Conservation (phyloP, 345 rosid species). For the Chamaenerion angustifolium region DNA sequence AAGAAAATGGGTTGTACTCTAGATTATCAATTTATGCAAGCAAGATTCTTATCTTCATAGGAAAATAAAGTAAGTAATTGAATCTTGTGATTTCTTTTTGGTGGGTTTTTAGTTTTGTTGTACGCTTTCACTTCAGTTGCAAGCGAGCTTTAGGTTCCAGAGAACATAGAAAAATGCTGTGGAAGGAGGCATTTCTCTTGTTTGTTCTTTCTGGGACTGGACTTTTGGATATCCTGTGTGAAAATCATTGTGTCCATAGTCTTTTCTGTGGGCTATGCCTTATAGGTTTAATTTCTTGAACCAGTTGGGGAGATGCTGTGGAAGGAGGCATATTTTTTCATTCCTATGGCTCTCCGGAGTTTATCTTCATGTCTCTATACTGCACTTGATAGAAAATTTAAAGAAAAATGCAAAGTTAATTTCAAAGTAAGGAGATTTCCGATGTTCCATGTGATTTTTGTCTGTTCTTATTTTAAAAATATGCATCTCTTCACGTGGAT, state of each 20-base stretch:
- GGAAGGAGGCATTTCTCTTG: too few species aligned
- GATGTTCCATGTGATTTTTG: not conserved
- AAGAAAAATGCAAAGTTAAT: slow-evolving; percentile 20
- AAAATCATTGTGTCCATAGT: not conserved
- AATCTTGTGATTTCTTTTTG: too few species aligned
- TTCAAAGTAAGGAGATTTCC: slow-evolving; percentile 21
- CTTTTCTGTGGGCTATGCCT: slow-evolving; percentile 13
- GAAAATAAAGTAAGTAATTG: too few species aligned
- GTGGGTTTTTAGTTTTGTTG: too few species aligned
- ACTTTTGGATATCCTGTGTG: too few species aligned
- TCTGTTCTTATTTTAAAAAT: not conserved
- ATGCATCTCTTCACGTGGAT: not conserved
- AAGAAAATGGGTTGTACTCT: too few species aligned
- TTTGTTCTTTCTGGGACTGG: too few species aligned
- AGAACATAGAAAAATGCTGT: too few species aligned
- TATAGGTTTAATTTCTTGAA: slow-evolving; percentile 15
- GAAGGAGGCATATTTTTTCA: slow-evolving; percentile 20
- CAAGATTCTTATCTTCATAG: too few species aligned
- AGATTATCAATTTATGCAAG: too few species aligned
- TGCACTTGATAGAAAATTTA: slow-evolving; percentile 15
- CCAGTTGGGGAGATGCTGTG: slow-evolving; percentile 19
- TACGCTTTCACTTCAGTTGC: too few species aligned
- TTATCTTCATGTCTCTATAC: slow-evolving; percentile 11
- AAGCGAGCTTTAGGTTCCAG: too few species aligned
- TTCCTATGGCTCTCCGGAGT: slow-evolving; percentile 21